Evolutionary conservation across 441 rosid genomes (phyloP).

Genomic region (Macaranga tanarius): DNA sequence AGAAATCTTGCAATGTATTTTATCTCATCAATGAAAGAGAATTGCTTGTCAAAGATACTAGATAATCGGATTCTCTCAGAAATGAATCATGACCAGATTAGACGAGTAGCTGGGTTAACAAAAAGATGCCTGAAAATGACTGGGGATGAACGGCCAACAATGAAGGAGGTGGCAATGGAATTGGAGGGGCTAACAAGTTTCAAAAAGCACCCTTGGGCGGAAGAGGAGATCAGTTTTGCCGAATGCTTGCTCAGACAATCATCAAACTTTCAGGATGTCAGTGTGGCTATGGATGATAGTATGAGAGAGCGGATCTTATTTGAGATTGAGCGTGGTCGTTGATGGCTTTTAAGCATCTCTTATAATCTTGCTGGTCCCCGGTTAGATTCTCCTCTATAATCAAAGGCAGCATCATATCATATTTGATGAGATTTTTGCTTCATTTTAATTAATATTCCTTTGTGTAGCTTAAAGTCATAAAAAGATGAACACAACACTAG

Average conservation of each 20-base stretch:
- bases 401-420: background rate
- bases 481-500: background rate
- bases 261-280: background rate
- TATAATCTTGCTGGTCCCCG: no score
- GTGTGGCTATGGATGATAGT: background rate
- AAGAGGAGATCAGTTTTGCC: background rate
- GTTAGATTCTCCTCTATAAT: background rate
- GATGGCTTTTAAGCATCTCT: background rate
- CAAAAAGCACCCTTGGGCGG: background rate
- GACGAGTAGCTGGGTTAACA: background rate
- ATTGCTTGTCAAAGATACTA: background rate
- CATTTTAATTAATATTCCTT: background rate
- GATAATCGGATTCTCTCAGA: background rate
- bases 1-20: slow-evolving; percentile 30
- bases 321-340: slow-evolving; percentile 1
- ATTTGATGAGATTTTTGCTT: background rate
- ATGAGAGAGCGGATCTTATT: background rate
- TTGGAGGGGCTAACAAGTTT: background rate
- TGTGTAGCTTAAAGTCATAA: background rate
- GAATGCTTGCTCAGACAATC: background rate
- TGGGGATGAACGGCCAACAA: slow-evolving; percentile 3
- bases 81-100: background rate
- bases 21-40: slow-evolving; percentile 29
- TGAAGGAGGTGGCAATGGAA: slow-evolving; percentile 6
- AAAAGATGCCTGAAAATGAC: slow-evolving; percentile 9